Evolutionary conservation across 225 moss, liverwort and hornwort species (phyloP).

Genomic region (Physcomitrium patens): DNA sequence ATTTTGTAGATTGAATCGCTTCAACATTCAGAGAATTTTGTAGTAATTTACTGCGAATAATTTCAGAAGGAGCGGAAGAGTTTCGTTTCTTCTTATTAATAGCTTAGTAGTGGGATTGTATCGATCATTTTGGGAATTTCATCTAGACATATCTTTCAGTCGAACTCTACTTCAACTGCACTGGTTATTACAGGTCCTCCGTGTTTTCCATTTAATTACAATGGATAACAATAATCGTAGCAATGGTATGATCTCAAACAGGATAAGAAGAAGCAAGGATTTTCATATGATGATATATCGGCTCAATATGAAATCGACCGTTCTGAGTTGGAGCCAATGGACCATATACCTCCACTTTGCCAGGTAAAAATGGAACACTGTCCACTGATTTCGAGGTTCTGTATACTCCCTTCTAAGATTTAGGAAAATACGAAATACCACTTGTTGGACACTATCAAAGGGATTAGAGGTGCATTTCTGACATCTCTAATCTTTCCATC

Average conservation of each 20-base stretch:
- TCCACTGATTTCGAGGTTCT: not conserved
- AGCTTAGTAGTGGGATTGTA: not conserved
- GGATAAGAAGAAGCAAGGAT: slow-evolving; percentile 52
- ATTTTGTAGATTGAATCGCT: not conserved
- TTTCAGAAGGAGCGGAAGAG: not conserved
- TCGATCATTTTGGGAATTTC: not conserved
- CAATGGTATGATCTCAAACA: slow-evolving; percentile 24
- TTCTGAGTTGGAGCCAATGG: slow-evolving; percentile 52
- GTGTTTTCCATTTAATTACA: slow-evolving; percentile 10
- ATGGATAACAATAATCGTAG: slow-evolving; percentile 18
- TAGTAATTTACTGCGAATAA: slow-evolving; percentile 14
- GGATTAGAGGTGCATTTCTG: not conserved
- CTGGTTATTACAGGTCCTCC: slow-evolving; percentile 9
- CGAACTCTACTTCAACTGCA: slow-evolving; percentile 6
- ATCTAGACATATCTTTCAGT: slow-evolving; percentile 8
- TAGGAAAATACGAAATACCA: not conserved
- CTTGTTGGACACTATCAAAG: not conserved
- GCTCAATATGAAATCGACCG: slow-evolving; percentile 53
- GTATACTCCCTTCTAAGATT: not conserved
- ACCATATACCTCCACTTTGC: slow-evolving; percentile 43
- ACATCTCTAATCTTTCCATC: not conserved
- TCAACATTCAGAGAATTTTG: not conserved
- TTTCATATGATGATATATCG: slow-evolving; percentile 39
- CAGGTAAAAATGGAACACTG: slow-evolving; percentile 33
- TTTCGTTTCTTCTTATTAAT: not conserved